phyloP scores from a whole-genome alignment of 169 alveolate genomes.

The Plasmodium berghei region DNA sequence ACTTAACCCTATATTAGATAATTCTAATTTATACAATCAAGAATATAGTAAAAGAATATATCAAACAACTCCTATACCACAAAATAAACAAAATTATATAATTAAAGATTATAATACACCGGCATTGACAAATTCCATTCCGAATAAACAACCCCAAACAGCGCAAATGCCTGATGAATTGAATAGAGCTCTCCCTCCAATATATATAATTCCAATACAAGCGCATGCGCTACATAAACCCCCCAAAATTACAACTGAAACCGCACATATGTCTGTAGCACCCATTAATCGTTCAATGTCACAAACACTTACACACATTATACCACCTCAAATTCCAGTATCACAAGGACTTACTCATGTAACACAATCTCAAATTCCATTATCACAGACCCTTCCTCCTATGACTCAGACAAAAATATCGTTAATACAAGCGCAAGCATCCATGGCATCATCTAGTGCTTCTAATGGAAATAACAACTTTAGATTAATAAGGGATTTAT shows the following conservation, averaged over 20 bases:
- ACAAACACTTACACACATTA: constrained; percentile 8
- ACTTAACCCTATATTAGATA: constrained; percentile 5
- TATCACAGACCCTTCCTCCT: no score
- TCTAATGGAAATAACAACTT: no score
- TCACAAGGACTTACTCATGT: neutral
- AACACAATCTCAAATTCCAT: no score
- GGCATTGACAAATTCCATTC: neutral
- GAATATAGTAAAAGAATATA: constrained; percentile 13
- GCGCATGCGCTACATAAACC: neutral
- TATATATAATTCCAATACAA: neutral
- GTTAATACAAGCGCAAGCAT: no score
- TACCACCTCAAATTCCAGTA: constrained; percentile 4
- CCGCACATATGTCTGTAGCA: constrained; percentile 5
- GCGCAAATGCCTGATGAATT: constrained; percentile 11
- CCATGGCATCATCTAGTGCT: no score
- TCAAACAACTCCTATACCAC: constrained; percentile 8
- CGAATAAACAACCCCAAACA: constrained; percentile 6
- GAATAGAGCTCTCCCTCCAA: constrained; percentile 1
- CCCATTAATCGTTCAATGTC: neutral
- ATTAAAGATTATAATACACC: constrained; percentile 4
- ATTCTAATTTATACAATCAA: constrained; percentile 10
- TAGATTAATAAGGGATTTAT: no score
- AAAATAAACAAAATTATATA: constrained; percentile 4
- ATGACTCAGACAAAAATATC: no score
- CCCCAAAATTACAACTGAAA: neutral